These are phyloP conservation scores for Calonectria naviculata DNA, from an alignment of 2,329 filamentous ascomycete genomes.

Conservation along the genomic window DNA sequence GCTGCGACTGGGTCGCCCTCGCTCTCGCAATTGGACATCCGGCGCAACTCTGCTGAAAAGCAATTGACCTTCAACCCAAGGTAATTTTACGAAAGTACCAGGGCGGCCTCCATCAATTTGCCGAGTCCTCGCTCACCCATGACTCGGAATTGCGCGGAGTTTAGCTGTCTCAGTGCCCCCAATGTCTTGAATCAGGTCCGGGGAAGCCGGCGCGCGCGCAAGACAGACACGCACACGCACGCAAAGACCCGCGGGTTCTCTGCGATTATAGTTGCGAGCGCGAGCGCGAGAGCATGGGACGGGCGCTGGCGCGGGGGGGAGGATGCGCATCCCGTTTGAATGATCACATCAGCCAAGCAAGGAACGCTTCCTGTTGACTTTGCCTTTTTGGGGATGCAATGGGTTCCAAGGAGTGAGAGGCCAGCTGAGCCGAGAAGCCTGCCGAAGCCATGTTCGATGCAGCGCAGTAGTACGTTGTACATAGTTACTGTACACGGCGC, in stretches of 20 bases:
- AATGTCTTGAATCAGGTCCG: slow-evolving; percentile 11
- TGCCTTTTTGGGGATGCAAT: not conserved
- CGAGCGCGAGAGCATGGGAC: not conserved
- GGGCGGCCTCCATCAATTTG: not conserved
- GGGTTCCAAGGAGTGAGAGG: slow-evolving; percentile 14
- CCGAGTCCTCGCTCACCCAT: not conserved
- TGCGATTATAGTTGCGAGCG: slow-evolving; percentile 1
- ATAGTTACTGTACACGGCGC: not conserved
- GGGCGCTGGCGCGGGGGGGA: not conserved
- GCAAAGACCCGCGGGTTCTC: not conserved
- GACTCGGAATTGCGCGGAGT: slow-evolving; percentile 10
- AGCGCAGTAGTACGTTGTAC: not conserved
- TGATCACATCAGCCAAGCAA: slow-evolving; percentile 35
- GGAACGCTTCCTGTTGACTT: not conserved
- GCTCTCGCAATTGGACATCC: slow-evolving; percentile 19
- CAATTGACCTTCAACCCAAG: not conserved
- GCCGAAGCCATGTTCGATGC: slow-evolving; percentile 20
- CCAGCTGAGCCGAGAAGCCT: slow-evolving; percentile 26
- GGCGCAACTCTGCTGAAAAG: not conserved
- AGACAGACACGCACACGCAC: not conserved
- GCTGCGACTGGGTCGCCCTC: not conserved
- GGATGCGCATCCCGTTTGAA: not conserved
- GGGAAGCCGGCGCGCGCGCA: slow-evolving; percentile 18
- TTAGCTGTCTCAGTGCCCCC: not conserved
- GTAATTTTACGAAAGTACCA: slow-evolving; percentile 3